These are phyloP conservation scores for Lophiostoma macrostomum DNA, from an alignment of 495 filamentous ascomycete species.

Conservation along the genomic window DNA sequence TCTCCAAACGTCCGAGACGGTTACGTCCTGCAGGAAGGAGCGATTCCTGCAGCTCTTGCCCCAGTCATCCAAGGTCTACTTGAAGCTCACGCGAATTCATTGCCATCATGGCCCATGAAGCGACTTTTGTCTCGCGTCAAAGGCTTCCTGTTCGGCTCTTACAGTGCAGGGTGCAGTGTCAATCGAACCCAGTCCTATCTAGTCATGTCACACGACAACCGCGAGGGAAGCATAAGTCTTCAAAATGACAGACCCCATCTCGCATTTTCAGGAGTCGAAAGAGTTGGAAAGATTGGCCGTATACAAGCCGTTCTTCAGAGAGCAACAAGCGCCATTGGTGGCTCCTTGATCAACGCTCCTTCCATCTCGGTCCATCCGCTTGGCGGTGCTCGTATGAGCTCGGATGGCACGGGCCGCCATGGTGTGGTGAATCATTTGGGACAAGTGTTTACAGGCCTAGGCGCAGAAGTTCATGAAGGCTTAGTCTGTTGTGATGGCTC, in stretches of 20 bases:
- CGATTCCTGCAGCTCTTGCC: conserved; percentile 56
- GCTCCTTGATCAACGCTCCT: conserved; percentile 56
- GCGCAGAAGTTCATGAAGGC: conserved; percentile 51
- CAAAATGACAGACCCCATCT: conserved; percentile 59
- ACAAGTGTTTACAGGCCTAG: conserved; percentile 55
- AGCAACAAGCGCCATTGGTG: conserved; percentile 56
- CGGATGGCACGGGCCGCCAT: conserved; percentile 52
- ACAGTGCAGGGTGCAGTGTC: conserved; percentile 52
- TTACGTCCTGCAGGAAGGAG: conserved; percentile 64
- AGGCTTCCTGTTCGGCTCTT: conserved; percentile 56
- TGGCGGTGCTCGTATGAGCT: conserved; percentile 63
- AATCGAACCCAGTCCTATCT: conserved; percentile 63
- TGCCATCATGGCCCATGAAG: conserved; percentile 43
- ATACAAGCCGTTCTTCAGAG: conserved; percentile 51
- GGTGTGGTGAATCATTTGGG: conserved; percentile 66
- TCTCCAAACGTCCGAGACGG: conserved; percentile 56
- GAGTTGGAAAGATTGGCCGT: conserved; percentile 52
- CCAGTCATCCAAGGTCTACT: conserved; percentile 58
- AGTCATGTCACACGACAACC: conserved; percentile 70
- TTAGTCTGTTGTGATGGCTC: conserved; percentile 62
- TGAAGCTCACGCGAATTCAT: conserved; percentile 51
- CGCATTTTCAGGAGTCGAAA: conserved; percentile 56
- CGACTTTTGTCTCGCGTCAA: conserved; percentile 46
- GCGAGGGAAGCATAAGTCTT: conserved; percentile 59
- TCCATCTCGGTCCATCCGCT: conserved; percentile 68